These are phyloP conservation scores for Pythium rhizo-oryzae DNA, from an alignment of 352 stramenopile genomes.

Conservation along the genomic window DNA sequence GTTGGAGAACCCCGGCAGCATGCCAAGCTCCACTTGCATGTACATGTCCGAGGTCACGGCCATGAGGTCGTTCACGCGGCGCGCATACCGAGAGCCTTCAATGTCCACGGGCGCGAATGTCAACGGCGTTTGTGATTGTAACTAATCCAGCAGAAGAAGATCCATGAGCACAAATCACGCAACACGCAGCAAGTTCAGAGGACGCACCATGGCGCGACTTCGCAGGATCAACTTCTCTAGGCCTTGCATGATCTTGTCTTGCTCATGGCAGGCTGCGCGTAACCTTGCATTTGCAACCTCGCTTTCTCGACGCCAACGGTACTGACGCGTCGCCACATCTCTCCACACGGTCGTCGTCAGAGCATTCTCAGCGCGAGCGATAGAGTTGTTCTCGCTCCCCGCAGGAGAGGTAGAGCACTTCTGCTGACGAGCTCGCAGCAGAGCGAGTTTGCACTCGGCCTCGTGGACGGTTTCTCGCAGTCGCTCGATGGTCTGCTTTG, in stretches of 20 bases:
- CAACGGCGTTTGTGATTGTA: not conserved
- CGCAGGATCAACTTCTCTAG: constrained; percentile 4
- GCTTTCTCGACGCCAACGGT: constrained; percentile 16
- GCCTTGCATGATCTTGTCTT: constrained; percentile 7
- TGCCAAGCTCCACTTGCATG: not conserved
- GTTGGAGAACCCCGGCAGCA: not conserved
- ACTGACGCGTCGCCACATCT: constrained; percentile 9
- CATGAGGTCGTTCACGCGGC: constrained; percentile 10
- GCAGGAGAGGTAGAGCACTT: not conserved
- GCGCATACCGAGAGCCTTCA: constrained; percentile 5
- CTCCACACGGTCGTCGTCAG: constrained; percentile 1
- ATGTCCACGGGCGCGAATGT: not conserved
- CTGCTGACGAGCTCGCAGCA: not conserved
- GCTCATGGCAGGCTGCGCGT: not conserved
- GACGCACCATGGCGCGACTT: constrained; percentile 10
- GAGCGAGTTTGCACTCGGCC: not conserved
- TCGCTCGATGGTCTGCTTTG: constrained; percentile 4
- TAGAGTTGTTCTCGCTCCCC: not conserved
- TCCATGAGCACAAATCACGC: not conserved
- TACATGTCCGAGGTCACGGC: not conserved
- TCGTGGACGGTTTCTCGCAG: constrained; percentile 1
- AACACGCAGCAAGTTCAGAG: not conserved
- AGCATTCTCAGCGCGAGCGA: too few species aligned
- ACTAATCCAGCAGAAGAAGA: not conserved
- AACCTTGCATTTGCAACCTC: constrained; percentile 9